Evolutionary conservation across 345 rosid genomes (phyloP).

Genomic region (Lagerstroemia speciosa): DNA sequence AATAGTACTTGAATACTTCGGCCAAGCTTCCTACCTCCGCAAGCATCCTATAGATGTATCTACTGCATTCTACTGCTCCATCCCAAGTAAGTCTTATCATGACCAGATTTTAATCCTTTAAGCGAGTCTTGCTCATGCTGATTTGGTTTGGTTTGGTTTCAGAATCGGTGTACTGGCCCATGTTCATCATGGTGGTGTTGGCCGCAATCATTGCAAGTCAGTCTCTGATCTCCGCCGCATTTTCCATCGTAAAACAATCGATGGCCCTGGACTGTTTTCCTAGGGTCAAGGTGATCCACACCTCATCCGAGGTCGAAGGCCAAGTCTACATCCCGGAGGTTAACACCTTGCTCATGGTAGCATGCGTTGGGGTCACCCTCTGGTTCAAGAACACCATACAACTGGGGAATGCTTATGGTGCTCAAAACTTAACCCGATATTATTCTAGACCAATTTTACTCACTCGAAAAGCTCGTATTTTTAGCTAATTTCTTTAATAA

Average conservation of each 20-base stretch:
- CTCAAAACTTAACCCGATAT: not conserved
- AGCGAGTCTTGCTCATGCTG: not conserved
- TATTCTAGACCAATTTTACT: not conserved
- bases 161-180: slow-evolving; percentile 28
- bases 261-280: slow-evolving; percentile 25
- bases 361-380: slow-evolving; percentile 25
- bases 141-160: not conserved
- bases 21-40: slow-evolving; percentile 25
- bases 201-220: slow-evolving; percentile 31
- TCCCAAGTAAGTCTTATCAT: slow-evolving; percentile 16
- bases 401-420: slow-evolving; percentile 33
- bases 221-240: slow-evolving; percentile 24
- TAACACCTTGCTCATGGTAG: slow-evolving; percentile 24
- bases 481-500: not conserved
- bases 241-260: slow-evolving; percentile 26
- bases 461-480: not conserved
- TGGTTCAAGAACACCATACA: slow-evolving; percentile 21
- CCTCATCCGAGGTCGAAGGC: slow-evolving; percentile 19
- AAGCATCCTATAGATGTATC: not conserved
- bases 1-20: slow-evolving; percentile 22
- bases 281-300: slow-evolving; percentile 22
- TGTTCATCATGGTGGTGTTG: slow-evolving; percentile 18
- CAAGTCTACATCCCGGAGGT: slow-evolving; percentile 29
- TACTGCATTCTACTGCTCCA: slow-evolving; percentile 16
- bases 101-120: not conserved